phyloP scores from a whole-genome alignment of 2,329 filamentous ascomycete species.

The Myotisia sp. region DNA sequence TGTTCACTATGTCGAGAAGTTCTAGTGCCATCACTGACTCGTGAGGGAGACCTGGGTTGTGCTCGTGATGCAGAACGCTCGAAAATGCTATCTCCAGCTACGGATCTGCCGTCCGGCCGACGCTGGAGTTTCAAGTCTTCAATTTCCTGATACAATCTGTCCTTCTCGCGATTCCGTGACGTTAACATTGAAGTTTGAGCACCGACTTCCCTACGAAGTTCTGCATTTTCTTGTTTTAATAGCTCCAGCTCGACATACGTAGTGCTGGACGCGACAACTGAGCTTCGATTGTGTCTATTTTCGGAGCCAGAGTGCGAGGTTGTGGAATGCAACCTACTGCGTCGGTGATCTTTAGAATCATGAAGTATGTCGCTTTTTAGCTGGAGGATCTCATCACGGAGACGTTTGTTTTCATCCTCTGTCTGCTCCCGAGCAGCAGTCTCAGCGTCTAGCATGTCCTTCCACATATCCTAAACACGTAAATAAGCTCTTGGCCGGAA shows the following conservation, averaged over 20 bases:
- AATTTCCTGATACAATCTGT: constrained; percentile 89
- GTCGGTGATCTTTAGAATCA: constrained; percentile 16
- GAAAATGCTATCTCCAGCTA: constrained; percentile 73
- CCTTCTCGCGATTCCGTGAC: constrained; percentile 86
- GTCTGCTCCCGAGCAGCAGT: constrained; percentile 76
- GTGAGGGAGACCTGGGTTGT: constrained; percentile 58
- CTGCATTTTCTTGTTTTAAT: constrained; percentile 80
- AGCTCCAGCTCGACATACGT: constrained; percentile 72
- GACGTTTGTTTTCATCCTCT: constrained; percentile 71
- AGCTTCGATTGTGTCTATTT: constrained; percentile 30
- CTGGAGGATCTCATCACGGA: constrained; percentile 72
- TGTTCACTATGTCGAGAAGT: constrained; percentile 54
- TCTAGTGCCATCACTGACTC: constrained; percentile 54
- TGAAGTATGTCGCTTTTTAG: constrained; percentile 36
- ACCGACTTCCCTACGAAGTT: constrained; percentile 78
- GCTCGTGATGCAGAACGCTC: constrained; percentile 87
- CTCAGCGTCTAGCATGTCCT: constrained; percentile 85
- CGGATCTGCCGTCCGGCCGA: constrained; percentile 47
- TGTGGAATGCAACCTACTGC: constrained; percentile 24
- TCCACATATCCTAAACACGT: constrained; percentile 61
- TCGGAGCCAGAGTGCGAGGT: constrained; percentile 27
- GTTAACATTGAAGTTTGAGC: constrained; percentile 97
- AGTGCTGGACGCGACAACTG: constrained; percentile 47
- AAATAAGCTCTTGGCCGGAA: not conserved
- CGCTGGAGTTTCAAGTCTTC: constrained; percentile 89